Evolutionary conservation across 208 protist genomes (phyloP).

Genomic region (Zelonia costaricensis): DNA sequence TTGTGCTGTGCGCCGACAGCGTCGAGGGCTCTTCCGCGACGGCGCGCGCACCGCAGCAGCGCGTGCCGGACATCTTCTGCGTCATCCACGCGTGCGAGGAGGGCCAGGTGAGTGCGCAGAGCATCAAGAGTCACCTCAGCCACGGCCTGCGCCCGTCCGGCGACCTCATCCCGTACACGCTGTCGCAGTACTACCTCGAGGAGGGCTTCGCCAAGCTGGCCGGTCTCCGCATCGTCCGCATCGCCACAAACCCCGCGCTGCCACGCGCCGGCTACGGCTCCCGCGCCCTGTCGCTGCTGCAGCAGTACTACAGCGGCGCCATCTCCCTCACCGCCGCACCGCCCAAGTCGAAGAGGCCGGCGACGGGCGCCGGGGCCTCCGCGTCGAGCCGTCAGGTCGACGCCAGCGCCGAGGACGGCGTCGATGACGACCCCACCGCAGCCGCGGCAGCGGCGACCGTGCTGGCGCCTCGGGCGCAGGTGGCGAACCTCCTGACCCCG

Average conservation of each 20-base stretch:
- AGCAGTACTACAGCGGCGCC: conserved; percentile 94
- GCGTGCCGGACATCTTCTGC: conserved; percentile 96
- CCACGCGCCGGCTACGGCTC: conserved; percentile 97
- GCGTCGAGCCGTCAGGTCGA: neutral
- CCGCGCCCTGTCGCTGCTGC: conserved; percentile 92
- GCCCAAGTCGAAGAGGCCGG: neutral
- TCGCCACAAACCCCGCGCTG: conserved; percentile 98
- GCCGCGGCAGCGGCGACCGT: conserved; percentile 15
- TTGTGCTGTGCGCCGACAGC: conserved; percentile 94
- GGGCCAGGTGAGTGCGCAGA: conserved; percentile 93
- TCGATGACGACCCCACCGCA: conserved; percentile 18
- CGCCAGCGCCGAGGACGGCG: conserved; percentile 1
- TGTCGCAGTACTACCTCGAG: conserved; percentile 97
- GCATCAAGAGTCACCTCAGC: conserved; percentile 81
- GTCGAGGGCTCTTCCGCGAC: conserved; percentile 51
- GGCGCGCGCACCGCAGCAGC: conserved; percentile 8
- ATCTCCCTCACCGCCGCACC: conserved; percentile 56
- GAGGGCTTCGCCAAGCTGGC: conserved; percentile 94
- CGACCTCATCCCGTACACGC: conserved; percentile 99
- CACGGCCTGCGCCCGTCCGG: conserved; percentile 94
- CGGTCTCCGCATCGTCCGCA: conserved; percentile 97
- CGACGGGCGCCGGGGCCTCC: neutral
- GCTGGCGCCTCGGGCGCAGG: conserved; percentile 37
- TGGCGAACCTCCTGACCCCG: conserved; percentile 84
- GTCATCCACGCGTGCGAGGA: conserved; percentile 98